phyloP scores from a whole-genome alignment of 202 grass and related monocot genomes.

The Hordeum pubiflorum region DNA sequence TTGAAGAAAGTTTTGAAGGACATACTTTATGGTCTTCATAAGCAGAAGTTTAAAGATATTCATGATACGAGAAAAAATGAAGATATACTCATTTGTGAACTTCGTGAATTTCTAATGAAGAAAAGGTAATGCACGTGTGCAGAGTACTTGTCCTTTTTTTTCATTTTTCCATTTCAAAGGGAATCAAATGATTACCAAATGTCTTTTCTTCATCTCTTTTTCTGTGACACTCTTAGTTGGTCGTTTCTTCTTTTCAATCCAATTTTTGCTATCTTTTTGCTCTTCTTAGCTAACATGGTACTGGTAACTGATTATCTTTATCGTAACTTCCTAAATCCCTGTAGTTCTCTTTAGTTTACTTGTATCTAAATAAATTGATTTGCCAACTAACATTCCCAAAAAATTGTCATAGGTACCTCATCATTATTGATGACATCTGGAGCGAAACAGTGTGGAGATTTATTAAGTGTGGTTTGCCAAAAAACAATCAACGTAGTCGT shows the following conservation, averaged over 20 bases:
- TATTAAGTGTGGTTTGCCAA: not conserved
- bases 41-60: not conserved
- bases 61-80: not conserved
- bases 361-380: not conserved
- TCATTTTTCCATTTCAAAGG: too few relatives aligned
- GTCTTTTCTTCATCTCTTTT: not conserved
- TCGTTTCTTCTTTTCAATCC: too few relatives aligned
- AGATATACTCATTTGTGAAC: not conserved
- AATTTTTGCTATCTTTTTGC: too few relatives aligned
- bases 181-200: not conserved
- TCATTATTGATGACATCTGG: not conserved
- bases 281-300: too few relatives aligned
- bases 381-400: not conserved
- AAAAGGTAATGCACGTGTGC: too few relatives aligned
- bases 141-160: too few relatives aligned
- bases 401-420: not conserved
- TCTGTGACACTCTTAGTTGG: too few relatives aligned
- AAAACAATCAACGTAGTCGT: not conserved
- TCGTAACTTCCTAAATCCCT: not conserved
- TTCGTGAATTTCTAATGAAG: not conserved
- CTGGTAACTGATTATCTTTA: too few relatives aligned
- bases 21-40: not conserved
- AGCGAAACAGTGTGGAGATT: not conserved
- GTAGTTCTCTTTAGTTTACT: not conserved
- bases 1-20: not conserved